phyloP scores from a whole-genome alignment of 257 asterid species.

The Cruciata laevipes region DNA sequence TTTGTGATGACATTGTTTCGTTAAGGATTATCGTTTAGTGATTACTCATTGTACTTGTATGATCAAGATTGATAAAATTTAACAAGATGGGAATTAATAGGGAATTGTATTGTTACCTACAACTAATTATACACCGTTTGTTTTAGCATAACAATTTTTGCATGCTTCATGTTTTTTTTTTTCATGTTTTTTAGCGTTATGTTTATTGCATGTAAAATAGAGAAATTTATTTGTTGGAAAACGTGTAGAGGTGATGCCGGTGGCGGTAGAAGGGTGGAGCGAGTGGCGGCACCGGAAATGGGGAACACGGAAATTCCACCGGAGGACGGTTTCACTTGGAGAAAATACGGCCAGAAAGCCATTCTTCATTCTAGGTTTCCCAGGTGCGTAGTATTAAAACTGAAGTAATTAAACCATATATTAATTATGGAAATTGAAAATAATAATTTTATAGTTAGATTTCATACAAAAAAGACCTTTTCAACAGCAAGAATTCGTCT shows the following conservation, averaged over 20 bases:
- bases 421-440: too few relatives aligned
- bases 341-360: constrained; percentile 83
- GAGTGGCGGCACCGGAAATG: constrained; percentile 62
- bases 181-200: too few relatives aligned
- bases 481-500: background rate
- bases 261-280: constrained; percentile 26
- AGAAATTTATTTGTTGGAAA: background rate
- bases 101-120: too few relatives aligned
- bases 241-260: constrained; percentile 31
- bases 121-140: too few relatives aligned
- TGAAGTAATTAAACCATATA: too few relatives aligned
- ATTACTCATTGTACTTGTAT: too few relatives aligned
- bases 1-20: too few relatives aligned
- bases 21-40: too few relatives aligned
- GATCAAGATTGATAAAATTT: too few relatives aligned
- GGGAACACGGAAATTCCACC: constrained; percentile 81
- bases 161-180: too few relatives aligned
- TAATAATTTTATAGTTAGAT: background rate
- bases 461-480: background rate
- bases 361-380: constrained; percentile 62
- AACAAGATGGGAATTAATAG: too few relatives aligned
- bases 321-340: constrained; percentile 81
- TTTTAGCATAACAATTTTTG: too few relatives aligned
- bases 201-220: background rate
- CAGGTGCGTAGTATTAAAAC: constrained; percentile 37